Evolutionary conservation across 805 yeast species (phyloP), one percentile per base, ranked within the genome.

Genomic region (Yarrowia hollandica): DNA sequence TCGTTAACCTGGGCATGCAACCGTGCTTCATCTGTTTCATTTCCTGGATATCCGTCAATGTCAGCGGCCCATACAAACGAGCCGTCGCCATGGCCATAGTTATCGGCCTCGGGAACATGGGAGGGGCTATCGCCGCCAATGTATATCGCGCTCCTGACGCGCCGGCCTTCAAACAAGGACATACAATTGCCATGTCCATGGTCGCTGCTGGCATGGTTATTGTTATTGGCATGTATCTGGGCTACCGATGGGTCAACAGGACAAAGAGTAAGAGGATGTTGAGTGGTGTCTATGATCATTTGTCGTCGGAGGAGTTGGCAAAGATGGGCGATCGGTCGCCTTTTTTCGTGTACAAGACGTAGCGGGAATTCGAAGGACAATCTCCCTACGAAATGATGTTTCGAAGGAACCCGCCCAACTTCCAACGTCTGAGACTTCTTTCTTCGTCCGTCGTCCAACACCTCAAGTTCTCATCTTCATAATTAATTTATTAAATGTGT

Each of bases 41-140:
- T 21, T 81, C 86, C 66, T 82, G 86, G 86, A 69, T 78, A 33
- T 75, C 84, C 3, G 71, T 82, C 60, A 82, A 82, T 62, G 75
- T 78, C 61, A 78, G 79, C 14, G 84, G 85, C 10, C 84, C 82
- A 65, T 68, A 77, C 25, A 74, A 85, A 67, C 80, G 82, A 62
- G 75, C 78, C 18, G 77, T 77, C 18, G 81, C 80, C 10, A 75
- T 82, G 37, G 82, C 81, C 5, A 74, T 79, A 71, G 80, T 81
- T 62, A 77, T 83, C 65, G 86, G 86, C 1, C 80, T 82, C 64
- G 87, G 86, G 60, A 82, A 82, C 68, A 79, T 82, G 64, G 86
- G 86, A 46, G 86, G 86, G 63, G 82, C 82, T 63, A 76, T 82
- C 59, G 72, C 85, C 23, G 66, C 84, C 2, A 82, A 75, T 63